Evolutionary conservation across 2,329 filamentous ascomycete genomes (phyloP).

Genomic region (Fusarium pseudoanthophilum): DNA sequence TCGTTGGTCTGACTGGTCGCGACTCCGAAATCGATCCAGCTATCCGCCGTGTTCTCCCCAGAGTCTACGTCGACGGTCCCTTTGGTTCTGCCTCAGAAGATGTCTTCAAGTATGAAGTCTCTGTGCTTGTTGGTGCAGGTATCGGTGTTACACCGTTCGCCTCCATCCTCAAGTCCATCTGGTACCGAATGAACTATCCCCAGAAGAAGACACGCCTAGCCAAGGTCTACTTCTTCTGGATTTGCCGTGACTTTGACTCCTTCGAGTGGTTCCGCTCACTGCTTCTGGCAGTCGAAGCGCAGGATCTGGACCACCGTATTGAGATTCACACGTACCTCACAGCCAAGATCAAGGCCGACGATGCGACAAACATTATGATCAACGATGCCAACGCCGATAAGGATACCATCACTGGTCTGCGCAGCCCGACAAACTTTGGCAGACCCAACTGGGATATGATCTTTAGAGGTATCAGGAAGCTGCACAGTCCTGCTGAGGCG

Average conservation of each 20-base stretch:
- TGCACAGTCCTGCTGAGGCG: slow-evolving; percentile 77
- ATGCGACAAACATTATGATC: slow-evolving; percentile 93
- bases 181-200: slow-evolving; percentile 92
- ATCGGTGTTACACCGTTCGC: slow-evolving; percentile 90
- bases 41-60: slow-evolving; percentile 77
- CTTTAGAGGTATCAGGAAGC: slow-evolving; percentile 83
- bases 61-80: slow-evolving; percentile 85
- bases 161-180: slow-evolving; percentile 89
- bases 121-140: slow-evolving; percentile 82
- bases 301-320: slow-evolving; percentile 84
- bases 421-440: slow-evolving; percentile 86
- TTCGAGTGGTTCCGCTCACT: slow-evolving; percentile 92
- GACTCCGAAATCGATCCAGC: slow-evolving; percentile 72
- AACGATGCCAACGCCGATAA: slow-evolving; percentile 87
- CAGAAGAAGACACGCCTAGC: slow-evolving; percentile 80
- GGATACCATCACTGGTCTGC: slow-evolving; percentile 84
- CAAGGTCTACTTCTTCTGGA: slow-evolving; percentile 95
- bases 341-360: slow-evolving; percentile 85
- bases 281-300: slow-evolving; percentile 84
- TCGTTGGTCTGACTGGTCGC: slow-evolving; percentile 73
- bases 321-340: slow-evolving; percentile 92
- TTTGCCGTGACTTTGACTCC: slow-evolving; percentile 86
- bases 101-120: slow-evolving; percentile 88
- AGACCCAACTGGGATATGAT: slow-evolving; percentile 92
- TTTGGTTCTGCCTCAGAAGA: slow-evolving; percentile 89